Base-by-base conservation (phyloP, 2,329 filamentous ascomycete genomes). In the Hawksworthiomyces lignivorus region DNA sequence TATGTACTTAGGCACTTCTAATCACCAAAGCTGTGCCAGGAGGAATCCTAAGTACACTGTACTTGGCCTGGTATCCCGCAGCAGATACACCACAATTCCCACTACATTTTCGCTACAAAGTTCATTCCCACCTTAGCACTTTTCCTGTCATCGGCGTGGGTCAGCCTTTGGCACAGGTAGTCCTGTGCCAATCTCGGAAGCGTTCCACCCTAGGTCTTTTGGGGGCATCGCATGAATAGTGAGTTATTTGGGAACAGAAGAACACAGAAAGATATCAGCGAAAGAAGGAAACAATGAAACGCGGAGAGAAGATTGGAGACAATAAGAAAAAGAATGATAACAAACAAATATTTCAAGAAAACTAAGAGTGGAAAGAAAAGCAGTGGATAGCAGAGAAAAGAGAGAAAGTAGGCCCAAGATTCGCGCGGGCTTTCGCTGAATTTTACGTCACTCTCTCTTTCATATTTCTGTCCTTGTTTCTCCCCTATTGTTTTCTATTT, bases 171-270 rank as follows among this genome's bases (percentile, higher is more conserved):
- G 37, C 49, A 50, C 50, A 52, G 50, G 45, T 49, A 48, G 52
- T 57, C 54, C 56, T 56, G 55, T 55, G 55, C 58, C 56, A 63
- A 62, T 64, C 51, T 63, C 61, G 60, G 59, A 59, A 61, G 54
- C 55, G 58, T 60, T 59, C 56, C 57, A 59, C 56, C 52, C 58
- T 60, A 61, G 51, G 51, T 49, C 59, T 55, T 54, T 53, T 60
- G 61, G 53, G 54, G 57, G 48, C 49, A 58, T 56, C 56, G 58
- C 59, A 59, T 61, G 52, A 59, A 58, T 56, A 5, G 40, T 45
- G 46, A 45, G 50, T 45, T 51, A 48, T 46, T 49, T 31, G 31
- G 12, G 31, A 29, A 10, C 22, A 33, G 19, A 30, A 30, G 15
- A 39, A 36, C 11, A 18, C 19, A 39, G 19, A 15, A 17, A 36